Percentiles rank a stretch among this genome's conserved stretches.
Conservation (phyloP, 1,139 yeast genomes). For the Magnusiomyces clavatus region DNA sequence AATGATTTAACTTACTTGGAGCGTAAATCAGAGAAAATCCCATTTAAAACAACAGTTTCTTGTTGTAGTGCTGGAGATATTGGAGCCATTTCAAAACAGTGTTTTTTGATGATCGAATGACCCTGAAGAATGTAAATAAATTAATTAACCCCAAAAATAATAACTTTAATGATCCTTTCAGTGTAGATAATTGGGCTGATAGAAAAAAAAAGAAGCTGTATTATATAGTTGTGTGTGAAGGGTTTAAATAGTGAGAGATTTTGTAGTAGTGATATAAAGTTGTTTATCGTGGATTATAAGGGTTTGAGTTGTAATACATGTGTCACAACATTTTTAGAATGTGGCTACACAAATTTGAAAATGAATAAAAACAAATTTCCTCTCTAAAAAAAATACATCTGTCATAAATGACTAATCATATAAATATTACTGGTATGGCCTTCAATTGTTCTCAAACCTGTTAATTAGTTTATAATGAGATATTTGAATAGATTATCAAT, state of each 20-base stretch:
- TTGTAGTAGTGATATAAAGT: not conserved
- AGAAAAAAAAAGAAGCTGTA: not conserved
- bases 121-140: not conserved
- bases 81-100: not conserved
- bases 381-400: no score
- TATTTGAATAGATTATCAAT: no score
- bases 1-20: constrained; percentile 18
- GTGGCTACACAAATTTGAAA: no score
- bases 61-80: constrained; percentile 13
- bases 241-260: not conserved
- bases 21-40: constrained; percentile 21
- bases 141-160: not conserved
- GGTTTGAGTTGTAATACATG: no score
- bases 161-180: not conserved
- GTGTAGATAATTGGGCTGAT: not conserved
- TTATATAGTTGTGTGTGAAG: not conserved
- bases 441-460: no score
- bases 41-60: constrained; percentile 17
- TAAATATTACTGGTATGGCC: no score
- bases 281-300: no score
- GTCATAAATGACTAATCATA: no score
- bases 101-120: not conserved
- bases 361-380: no score
- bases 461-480: no score
- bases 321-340: no score